A percentile compares a stretch with the other conserved stretches of the same genome.
Evolutionary conservation across 805 yeast species (phyloP).

Genomic region (Nakazawaea ambrosiae): DNA sequence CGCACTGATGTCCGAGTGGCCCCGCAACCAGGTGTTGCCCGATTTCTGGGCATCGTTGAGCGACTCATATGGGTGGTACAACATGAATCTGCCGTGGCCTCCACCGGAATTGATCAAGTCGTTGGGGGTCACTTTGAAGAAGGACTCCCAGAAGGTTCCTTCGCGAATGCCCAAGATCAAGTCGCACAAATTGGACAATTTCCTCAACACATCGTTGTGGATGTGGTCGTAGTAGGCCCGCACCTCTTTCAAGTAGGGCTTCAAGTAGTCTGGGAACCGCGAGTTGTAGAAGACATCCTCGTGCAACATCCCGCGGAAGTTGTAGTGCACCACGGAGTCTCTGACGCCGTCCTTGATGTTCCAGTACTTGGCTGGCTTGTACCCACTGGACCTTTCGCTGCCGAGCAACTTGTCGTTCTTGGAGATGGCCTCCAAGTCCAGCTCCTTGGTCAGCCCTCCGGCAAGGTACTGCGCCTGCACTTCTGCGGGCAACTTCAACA

Average conservation of each 20-base stretch:
- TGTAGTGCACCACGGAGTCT: conserved; percentile 38
- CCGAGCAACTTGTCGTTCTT: conserved; percentile 24
- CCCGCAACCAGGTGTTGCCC: conserved; percentile 21
- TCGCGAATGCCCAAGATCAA: conserved; percentile 39
- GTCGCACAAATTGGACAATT: conserved; percentile 33
- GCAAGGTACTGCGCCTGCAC: conserved; percentile 29
- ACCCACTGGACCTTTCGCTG: conserved; percentile 40
- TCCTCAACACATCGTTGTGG: conserved; percentile 30
- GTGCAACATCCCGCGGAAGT: conserved; percentile 32
- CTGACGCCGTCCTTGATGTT: conserved; percentile 33
- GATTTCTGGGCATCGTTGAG: conserved; percentile 13
- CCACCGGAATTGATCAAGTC: conserved; percentile 20
- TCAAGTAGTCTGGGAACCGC: conserved; percentile 33
- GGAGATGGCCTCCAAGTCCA: conserved; percentile 5
- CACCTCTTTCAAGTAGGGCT: conserved; percentile 31
- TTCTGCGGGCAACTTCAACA: conserved; percentile 32
- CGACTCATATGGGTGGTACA: conserved; percentile 16
- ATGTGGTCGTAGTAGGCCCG: conserved; percentile 29
- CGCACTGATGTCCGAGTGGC: conserved; percentile 31
- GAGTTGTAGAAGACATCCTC: conserved; percentile 19
- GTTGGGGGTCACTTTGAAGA: conserved; percentile 26
- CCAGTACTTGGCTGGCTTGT: conserved; percentile 44
- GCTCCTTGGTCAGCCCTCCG: conserved; percentile 23
- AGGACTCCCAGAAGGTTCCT: conserved; percentile 31
- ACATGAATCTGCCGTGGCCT: conserved; percentile 24